A percentile compares a stretch with the other conserved stretches of the same genome.
phyloP scores from a whole-genome alignment of 176 grass and related monocot genomes.

The Oryza punctata region DNA sequence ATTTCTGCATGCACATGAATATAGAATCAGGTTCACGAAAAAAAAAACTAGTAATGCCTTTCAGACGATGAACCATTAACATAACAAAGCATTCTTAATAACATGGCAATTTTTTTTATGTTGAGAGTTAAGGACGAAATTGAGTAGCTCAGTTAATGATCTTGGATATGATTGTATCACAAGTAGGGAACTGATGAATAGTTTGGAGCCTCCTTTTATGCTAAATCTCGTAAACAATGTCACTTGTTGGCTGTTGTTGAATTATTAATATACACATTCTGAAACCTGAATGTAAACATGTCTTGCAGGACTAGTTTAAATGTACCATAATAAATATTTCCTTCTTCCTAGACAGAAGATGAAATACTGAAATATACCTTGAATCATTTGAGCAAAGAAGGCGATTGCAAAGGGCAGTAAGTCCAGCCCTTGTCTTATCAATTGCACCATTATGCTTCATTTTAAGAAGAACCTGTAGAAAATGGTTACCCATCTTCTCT shows the following conservation, averaged over 20 bases:
- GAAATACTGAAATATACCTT: constrained; percentile 50
- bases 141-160: constrained; percentile 24
- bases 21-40: constrained; percentile 20
- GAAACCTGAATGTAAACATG: constrained; percentile 2
- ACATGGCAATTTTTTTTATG: neutral
- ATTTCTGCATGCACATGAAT: constrained; percentile 7
- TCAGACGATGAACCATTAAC: neutral
- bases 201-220: neutral
- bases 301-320: neutral
- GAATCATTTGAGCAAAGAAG: constrained; percentile 98
- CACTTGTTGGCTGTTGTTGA: neutral
- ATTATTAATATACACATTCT: constrained; percentile 4
- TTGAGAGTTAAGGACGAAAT: neutral
- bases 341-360: constrained; percentile 1
- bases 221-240: constrained; percentile 11
- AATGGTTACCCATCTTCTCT: constrained; percentile 86
- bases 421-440: constrained; percentile 97
- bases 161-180: constrained; percentile 14
- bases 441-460: constrained; percentile 99
- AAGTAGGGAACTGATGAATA: constrained; percentile 18
- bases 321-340: constrained; percentile 5
- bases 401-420: constrained; percentile 95
- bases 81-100: neutral
- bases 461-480: constrained; percentile 98
- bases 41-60: constrained; percentile 9